Percentiles rank a stretch among this genome's conserved stretches.
phyloP scores from a whole-genome alignment of 2,329 filamentous ascomycete genomes.

The Stromatinia cepivora region DNA sequence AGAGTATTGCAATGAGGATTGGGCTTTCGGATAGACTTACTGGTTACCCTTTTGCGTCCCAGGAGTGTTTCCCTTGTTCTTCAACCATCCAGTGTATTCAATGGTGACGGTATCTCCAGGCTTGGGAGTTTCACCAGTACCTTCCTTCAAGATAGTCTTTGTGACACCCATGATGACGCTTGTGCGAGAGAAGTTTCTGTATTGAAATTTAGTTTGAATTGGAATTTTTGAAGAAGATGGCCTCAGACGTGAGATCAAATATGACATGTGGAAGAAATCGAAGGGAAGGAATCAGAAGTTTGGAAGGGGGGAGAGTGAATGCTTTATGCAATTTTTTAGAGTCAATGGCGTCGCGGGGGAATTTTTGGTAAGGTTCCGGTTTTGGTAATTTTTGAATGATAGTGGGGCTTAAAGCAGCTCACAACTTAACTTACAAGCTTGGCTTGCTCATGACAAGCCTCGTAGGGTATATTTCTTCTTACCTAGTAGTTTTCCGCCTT shows the following conservation, averaged over 20 bases:
- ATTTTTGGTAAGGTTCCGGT: not conserved
- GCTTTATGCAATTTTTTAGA: constrained; percentile 23
- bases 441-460: not conserved
- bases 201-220: constrained; percentile 22
- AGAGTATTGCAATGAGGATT: not conserved
- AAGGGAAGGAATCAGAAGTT: not conserved
- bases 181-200: constrained; percentile 36
- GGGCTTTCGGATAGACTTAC: constrained; percentile 7
- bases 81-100: constrained; percentile 88
- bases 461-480: not conserved
- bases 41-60: constrained; percentile 55
- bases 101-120: constrained; percentile 76
- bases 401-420: not conserved
- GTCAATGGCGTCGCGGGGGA: constrained; percentile 10
- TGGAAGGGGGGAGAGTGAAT: constrained; percentile 3
- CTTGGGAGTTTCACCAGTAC: constrained; percentile 59
- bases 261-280: constrained; percentile 25
- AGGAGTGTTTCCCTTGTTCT: constrained; percentile 69
- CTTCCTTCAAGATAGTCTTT: constrained; percentile 63
- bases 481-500: not conserved
- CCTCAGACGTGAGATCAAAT: constrained; percentile 20
- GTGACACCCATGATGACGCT: constrained; percentile 65
- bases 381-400: not conserved
- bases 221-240: constrained; percentile 18
- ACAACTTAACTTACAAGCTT: no score